Conservation (phyloP, 164 flowering plant species). For the Vitis amurensis region DNA sequence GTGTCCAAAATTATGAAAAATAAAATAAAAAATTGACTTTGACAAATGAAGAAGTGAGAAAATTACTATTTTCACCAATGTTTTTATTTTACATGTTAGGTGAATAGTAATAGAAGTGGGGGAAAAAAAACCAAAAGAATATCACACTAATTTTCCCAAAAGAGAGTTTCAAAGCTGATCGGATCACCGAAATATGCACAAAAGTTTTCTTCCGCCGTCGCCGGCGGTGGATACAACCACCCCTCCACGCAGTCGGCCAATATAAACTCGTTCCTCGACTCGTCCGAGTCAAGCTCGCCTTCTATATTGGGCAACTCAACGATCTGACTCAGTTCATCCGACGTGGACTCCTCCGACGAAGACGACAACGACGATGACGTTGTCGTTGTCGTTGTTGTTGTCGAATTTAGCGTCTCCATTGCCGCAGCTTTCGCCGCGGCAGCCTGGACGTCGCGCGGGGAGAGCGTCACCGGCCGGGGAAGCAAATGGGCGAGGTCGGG, state of each 20-base stretch:
- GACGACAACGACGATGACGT: conserved; percentile 14
- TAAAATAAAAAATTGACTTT: no score
- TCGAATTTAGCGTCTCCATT: conserved; percentile 41
- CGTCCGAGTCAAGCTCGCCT: conserved; percentile 25
- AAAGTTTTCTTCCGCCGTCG: conserved; percentile 18
- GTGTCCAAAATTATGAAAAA: no score
- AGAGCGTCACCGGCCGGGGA: conserved; percentile 57
- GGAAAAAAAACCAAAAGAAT: no score
- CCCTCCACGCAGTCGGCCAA: conserved; percentile 36
- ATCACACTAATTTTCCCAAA: background rate
- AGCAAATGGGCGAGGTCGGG: conserved; percentile 57
- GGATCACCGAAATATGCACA: conserved; percentile 19
- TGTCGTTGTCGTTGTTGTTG: conserved; percentile 14
- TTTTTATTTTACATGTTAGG: no score
- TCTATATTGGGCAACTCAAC: conserved; percentile 63
- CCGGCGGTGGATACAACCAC: conserved; percentile 35
- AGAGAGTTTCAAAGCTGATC: conserved; percentile 1
- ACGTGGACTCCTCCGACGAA: conserved; percentile 11
- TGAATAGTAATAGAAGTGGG: no score
- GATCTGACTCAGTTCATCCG: conserved; percentile 62
- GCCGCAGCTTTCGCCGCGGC: conserved; percentile 80
- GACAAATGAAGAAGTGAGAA: no score
- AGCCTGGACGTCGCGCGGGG: conserved; percentile 66
- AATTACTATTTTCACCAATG: no score
- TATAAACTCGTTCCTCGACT: conserved; percentile 12